A percentile compares a stretch with the other conserved stretches of the same genome.
These are phyloP conservation scores for Fusarium drepaniforme DNA, from an alignment of 2,329 filamentous ascomycete species.

Conservation along the genomic window DNA sequence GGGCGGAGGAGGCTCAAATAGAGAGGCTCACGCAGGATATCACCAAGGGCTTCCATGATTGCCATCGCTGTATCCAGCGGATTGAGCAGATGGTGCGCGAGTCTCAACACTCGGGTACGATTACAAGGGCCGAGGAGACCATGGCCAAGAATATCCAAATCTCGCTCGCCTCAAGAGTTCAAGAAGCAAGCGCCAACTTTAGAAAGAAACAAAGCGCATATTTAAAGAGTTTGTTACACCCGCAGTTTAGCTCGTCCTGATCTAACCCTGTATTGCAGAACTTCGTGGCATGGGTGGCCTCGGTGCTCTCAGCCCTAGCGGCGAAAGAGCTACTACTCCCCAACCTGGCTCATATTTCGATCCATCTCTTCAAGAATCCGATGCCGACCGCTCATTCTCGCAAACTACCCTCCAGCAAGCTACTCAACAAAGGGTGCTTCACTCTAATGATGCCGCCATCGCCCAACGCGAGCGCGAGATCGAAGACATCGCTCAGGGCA, in stretches of 20 bases:
- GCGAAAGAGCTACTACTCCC: constrained; percentile 67
- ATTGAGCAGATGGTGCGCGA: constrained; percentile 91
- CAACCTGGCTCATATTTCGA: constrained; percentile 74
- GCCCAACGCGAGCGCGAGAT: constrained; percentile 95
- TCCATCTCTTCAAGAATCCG: constrained; percentile 91
- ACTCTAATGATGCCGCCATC: constrained; percentile 86
- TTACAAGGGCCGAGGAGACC: constrained; percentile 87
- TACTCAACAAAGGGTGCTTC: constrained; percentile 73
- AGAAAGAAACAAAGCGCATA: constrained; percentile 98
- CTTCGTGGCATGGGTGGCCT: constrained; percentile 78
- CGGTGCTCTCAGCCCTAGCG: constrained; percentile 61
- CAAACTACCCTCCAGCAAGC: constrained; percentile 89
- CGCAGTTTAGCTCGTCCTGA: background rate
- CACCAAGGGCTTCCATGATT: constrained; percentile 89
- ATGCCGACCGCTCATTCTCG: constrained; percentile 92
- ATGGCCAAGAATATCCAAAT: constrained; percentile 98
- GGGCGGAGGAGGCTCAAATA: constrained; percentile 88
- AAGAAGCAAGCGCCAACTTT: constrained; percentile 92
- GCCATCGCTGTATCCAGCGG: constrained; percentile 88
- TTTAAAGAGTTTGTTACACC: constrained; percentile 77
- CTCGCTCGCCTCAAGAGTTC: constrained; percentile 86
- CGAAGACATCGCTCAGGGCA: constrained; percentile 96
- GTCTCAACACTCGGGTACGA: constrained; percentile 76
- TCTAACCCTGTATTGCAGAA: constrained; percentile 62
- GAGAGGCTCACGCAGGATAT: constrained; percentile 91